Base-by-base conservation (phyloP, 345 rosid genomes). In the Bruguiera gymnorhiza region DNA sequence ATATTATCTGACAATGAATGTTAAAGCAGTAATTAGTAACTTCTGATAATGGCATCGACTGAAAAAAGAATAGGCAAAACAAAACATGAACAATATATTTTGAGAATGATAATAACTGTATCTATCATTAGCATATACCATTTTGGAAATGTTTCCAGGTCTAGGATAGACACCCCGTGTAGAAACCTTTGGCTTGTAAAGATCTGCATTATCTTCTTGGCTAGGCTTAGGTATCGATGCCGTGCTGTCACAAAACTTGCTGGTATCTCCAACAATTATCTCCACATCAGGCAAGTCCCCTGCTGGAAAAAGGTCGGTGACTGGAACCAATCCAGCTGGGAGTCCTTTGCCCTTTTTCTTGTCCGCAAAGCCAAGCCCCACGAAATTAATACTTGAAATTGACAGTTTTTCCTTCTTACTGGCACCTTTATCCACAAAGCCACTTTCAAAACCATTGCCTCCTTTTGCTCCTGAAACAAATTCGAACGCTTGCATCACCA, bases 111-210 rank as follows among this genome's bases (percentile, higher is more conserved):
- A 55, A 23, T 26, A 2, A 21, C 21, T n/a, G 59, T 8, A 54
- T 54, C 5, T 21, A 19, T 37, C 16, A 59, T 39, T 20, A 6
- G 48, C 78, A 64, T 26, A 8, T 84, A 90, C 98, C 79, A 87
- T 81, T 73, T 83, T 81, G 60, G 98, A 93, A 78, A 93, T 93
- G 83, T 91, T 83, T 79, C 81, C 87, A 9, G 97, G 97, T 63
- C 97, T 84, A 11, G 96, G 97, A 71, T 87, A 88, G 71, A 93
- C 96, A 64, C 98, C 97, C 97, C 97, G 91, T 3, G 97, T 84
- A 3, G 97, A 89, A 74, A 93, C 96, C 83, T 81, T 89, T 6
- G 97, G 98, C 77, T 88, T 88, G 76, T 93, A 91, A n/a, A 86
- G 59, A 39, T 86, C 87, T 3, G 71, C 65, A 67, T 79, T 70